Evolutionary conservation across 2,329 filamentous ascomycete species (phyloP), one percentile per base, ranked within the genome.

Genomic region (Aspergillus chevalieri): DNA sequence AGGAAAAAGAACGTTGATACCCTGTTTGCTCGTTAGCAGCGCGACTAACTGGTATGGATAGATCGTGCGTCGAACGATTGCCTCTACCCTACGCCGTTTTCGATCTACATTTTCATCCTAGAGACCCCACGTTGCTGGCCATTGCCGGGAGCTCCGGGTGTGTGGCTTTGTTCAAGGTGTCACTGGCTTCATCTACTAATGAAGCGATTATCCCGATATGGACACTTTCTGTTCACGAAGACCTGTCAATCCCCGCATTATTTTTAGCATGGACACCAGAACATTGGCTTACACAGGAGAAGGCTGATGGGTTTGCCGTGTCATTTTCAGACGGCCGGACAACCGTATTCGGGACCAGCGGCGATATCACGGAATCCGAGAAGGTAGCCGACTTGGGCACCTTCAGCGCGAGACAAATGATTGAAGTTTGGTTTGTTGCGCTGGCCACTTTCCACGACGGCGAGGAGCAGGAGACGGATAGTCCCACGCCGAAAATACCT

Each of bases 51-150:
- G 15, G 41, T 14, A 36, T 38, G 7, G 26, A 28, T 49, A 86
- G 83, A 57, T 67, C 66, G 2, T 72, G 78, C 49, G 61, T 85
- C 4, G 81, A 88, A 62, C 84, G 78, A 1, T 55, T 84, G 4
- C 61, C 73, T 4, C 82, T 87, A 19, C 79, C 83, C 3, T 89
- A 84, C 47, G 91, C 89, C 5, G 79, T 96, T 24, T 78, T 96
- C 47, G 91, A 96, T 65, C 74, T 96, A 26, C 88, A 91, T 58
- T 97, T 96, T 66, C 82, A 85, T 52, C 81, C 80, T 1, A 63
- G 70, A 46, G 65, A 75, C 47, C 71, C 68, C 45, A 75, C 77
- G 26, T 70, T 86, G 3, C 77, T 95, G 47, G 89, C 83, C 8
- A 82, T 85, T 3, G 88, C 89, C 7, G 88, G 87, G 1, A 95